Evolutionary conservation across 208 protist genomes (phyloP), one percentile per base, ranked within the genome.

Genomic region (Acanthamoeba royreba): DNA sequence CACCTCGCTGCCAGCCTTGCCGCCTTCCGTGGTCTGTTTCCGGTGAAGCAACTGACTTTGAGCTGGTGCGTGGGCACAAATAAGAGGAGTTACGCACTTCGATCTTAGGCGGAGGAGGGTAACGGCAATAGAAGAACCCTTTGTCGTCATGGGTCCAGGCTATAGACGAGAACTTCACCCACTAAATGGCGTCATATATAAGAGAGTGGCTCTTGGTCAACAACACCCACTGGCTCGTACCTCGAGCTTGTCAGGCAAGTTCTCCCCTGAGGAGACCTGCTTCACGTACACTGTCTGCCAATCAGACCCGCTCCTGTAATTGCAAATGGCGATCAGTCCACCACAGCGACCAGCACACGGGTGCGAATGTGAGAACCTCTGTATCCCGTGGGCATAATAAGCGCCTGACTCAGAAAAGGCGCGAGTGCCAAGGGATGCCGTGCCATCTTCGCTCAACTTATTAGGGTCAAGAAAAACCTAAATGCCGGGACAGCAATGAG

Each of bases 91-190:
- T 66, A 42, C 85, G 58, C 22, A 42, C 28, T 25, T 43, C 85
- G 35, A 74, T 92, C 33, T 81, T 46, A 11, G 40, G 35, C 15
- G 33, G 69, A 38, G 33, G 28, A 79, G 93, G 93, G 91, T 95
- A 96, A 15, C 94, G 28, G n/a, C 94, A 28, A 53, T 96, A 96
- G 38, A 97, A 33, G 46, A 97, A 96, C 17, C 96, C 96, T 19
- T 0, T 47, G n/a, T 97, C 96, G 28, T 95, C 42, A 13, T 90
- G 4, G 43, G 86, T 40, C 93, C 94, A 96, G 5, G 4, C 15
- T 13, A 92, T 86, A 0, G 40, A 49, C 8, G 94, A 93, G 31
- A 96, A 95, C 58, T 95, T 94, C 19, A 72, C 49, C 69, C 81
- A 95, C 28, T 95, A 74, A 0, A 95, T 11, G 28, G 66, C 13